A percentile compares a stretch with the other conserved stretches of the same genome.
These are phyloP conservation scores for Sporothrix humicola DNA, from an alignment of 2,329 filamentous ascomycete species.

Conservation along the genomic window DNA sequence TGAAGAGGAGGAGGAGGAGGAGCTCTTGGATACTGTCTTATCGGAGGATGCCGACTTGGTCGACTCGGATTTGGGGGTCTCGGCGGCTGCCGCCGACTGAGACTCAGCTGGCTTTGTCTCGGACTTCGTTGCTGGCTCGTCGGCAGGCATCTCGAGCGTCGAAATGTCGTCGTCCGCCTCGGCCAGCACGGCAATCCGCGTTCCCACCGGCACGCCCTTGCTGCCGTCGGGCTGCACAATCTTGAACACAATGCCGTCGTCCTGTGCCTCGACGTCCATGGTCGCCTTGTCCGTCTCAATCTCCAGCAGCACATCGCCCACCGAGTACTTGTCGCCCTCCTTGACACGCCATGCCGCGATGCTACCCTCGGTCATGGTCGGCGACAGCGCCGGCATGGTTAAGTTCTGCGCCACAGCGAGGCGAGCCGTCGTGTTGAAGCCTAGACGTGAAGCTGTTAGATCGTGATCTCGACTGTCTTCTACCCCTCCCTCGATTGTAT, in stretches of 20 bases:
- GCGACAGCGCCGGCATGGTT: conserved; percentile 88
- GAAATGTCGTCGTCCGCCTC: conserved; percentile 80
- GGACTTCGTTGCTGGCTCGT: conserved; percentile 52
- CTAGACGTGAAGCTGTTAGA: conserved; percentile 49
- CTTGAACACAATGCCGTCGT: conserved; percentile 85
- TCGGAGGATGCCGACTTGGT: neutral
- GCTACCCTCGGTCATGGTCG: conserved; percentile 93
- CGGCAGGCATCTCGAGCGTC: conserved; percentile 74
- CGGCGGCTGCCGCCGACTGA: conserved; percentile 9
- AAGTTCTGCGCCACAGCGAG: conserved; percentile 81
- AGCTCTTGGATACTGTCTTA: neutral
- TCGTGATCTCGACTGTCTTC: neutral
- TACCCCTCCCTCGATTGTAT: neutral
- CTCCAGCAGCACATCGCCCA: conserved; percentile 86
- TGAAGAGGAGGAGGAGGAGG: conserved; percentile 44
- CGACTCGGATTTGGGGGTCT: conserved; percentile 21
- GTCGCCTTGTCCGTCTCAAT: conserved; percentile 94
- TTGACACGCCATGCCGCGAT: conserved; percentile 86
- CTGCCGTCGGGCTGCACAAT: conserved; percentile 75
- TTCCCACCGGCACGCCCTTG: conserved; percentile 78
- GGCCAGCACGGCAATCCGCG: conserved; percentile 81
- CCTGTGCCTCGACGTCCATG: conserved; percentile 93
- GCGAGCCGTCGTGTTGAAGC: conserved; percentile 66
- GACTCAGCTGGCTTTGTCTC: conserved; percentile 39
- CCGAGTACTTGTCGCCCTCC: conserved; percentile 80